phyloP scores from a whole-genome alignment of 1,284 basidiomycete species.

The Irpex rosettiformis region DNA sequence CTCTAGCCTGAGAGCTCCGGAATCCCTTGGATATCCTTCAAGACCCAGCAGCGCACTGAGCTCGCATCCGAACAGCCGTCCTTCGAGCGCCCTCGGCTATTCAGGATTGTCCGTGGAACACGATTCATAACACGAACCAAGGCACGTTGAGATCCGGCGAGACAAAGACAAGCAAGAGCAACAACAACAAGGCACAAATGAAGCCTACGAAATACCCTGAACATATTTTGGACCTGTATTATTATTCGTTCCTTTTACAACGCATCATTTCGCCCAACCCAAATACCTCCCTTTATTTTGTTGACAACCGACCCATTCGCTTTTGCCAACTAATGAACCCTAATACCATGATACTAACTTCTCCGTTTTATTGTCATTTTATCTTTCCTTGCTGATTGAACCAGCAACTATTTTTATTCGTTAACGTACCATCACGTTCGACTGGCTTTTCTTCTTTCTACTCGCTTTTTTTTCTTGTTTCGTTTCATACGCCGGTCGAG shows the following conservation, averaged over 20 bases:
- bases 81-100: conserved; percentile 20
- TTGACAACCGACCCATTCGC: not conserved
- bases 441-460: not conserved
- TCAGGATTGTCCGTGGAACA: conserved; percentile 1
- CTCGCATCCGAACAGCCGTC: conserved; percentile 19
- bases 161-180: not conserved
- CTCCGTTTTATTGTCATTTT: not conserved
- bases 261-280: not conserved
- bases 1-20: conserved; percentile 1
- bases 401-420: not conserved
- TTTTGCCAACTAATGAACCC: not conserved
- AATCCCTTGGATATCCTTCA: conserved; percentile 21
- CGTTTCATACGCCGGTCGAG: not conserved
- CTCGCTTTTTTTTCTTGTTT: not conserved
- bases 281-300: not conserved
- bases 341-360: too few relatives aligned
- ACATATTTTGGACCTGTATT: not conserved
- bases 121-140: not conserved
- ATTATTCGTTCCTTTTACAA: not conserved
- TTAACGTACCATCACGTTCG: not conserved
- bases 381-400: not conserved
- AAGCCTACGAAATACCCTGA: not conserved
- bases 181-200: too few relatives aligned
- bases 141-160: not conserved
- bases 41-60: conserved; percentile 26